Evolutionary conservation across 2,329 filamentous ascomycete species (phyloP), one percentile per base, ranked within the genome.

Genomic region (Diaporthe sp.): DNA sequence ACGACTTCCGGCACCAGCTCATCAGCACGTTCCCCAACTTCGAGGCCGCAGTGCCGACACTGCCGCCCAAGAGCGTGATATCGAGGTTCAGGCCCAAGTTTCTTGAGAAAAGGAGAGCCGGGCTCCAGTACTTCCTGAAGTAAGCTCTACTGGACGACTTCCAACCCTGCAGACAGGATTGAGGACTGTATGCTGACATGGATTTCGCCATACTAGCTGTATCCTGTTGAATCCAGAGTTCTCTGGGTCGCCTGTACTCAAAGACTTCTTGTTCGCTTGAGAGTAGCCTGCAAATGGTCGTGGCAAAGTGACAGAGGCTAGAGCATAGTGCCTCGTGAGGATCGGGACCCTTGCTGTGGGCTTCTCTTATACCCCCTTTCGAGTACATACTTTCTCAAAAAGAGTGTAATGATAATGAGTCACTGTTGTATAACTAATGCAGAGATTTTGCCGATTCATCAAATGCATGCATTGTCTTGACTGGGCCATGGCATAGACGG

Each of bases 91-190:
- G 94, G 71, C 92, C 94, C 15, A 91, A 90, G 71, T 98, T 99
- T 83, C 88, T 99, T 25, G 96, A 98, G 84, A 93, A 93, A 81
- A 90, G 97, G 81, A 92, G 95, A 79, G 89, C 91, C 57, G 96
- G 96, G 8, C 87, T 99, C 76, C 93, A 95, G 82, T 98, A 98
- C 82, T 99, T 98, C 82, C 86, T 99, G 73, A 98, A 98, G 95
- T 98, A 86, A 76, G 94, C 87, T 25, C 39, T 74, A 28, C 49
- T 25, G 15, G 47, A 39, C 15, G 31, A 34, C 22, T 58, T 37
- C 49, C 34, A 68, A 70, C 34, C 57, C 20, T 42, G 31, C 10
- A 47, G 58, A 44, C 22, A 55, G 12, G 17, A 53, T 28, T 22
- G 25, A 51, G 42, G 39, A 2, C 28, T 31, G 15, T 25, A 20